A percentile compares a stretch with the other conserved stretches of the same genome.
Conservation (phyloP, 2,329 filamentous ascomycete genomes). For the Fusarium staphyleae region DNA sequence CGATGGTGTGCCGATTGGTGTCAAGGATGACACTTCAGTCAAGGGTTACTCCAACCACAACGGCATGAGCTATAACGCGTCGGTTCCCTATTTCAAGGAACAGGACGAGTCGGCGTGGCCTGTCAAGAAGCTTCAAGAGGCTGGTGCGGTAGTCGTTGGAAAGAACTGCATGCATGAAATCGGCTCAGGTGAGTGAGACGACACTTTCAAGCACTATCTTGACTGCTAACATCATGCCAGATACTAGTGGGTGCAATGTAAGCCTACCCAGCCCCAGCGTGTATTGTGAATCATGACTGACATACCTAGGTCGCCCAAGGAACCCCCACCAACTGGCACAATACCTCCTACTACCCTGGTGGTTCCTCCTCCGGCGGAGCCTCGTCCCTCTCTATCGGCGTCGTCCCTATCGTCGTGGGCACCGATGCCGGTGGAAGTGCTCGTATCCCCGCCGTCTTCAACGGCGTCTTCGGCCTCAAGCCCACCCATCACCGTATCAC, state of each 20-base stretch:
- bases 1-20: constrained; percentile 82
- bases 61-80: constrained; percentile 69
- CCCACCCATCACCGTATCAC: constrained; percentile 75
- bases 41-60: constrained; percentile 72
- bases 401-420: constrained; percentile 78
- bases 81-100: constrained; percentile 57
- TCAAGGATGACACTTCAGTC: constrained; percentile 82
- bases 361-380: constrained; percentile 81
- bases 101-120: constrained; percentile 71
- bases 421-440: constrained; percentile 80
- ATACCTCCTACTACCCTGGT: constrained; percentile 77
- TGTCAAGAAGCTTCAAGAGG: constrained; percentile 72
- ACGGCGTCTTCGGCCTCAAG: constrained; percentile 84
- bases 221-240: constrained; percentile 45
- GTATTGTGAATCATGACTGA: constrained; percentile 49
- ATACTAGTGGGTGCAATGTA: constrained; percentile 84
- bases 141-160: constrained; percentile 76
- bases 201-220: neutral
- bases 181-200: constrained; percentile 64
- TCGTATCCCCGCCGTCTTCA: constrained; percentile 77
- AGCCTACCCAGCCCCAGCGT: constrained; percentile 23
- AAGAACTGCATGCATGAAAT: constrained; percentile 84
- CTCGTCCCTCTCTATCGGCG: constrained; percentile 72
- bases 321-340: constrained; percentile 80
- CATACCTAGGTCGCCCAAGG: constrained; percentile 65